A percentile compares a stretch with the other conserved stretches of the same genome.
phyloP scores from a whole-genome alignment of 768 basidiomycete genomes.

The Trametes cingulata region DNA sequence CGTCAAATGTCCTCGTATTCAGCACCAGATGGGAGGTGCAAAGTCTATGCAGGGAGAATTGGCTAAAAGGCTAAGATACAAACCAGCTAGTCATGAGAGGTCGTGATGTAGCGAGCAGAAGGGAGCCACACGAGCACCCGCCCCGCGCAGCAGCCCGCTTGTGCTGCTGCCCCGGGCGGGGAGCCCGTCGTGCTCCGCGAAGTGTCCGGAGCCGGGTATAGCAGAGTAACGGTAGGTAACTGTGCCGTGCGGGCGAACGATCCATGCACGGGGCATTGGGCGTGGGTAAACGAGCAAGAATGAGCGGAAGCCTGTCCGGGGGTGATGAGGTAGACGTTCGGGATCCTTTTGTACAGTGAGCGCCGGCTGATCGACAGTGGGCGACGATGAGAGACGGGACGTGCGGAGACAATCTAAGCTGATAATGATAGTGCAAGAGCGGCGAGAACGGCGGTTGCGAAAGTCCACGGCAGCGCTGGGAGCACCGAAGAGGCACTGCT shows the following conservation, averaged over 20 bases:
- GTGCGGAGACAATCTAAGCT: constrained; percentile 6
- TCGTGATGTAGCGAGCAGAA: constrained; percentile 11
- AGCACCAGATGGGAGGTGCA: not conserved
- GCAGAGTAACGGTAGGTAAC: constrained; percentile 16
- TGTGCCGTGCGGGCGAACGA: constrained; percentile 1
- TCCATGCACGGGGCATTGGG: not conserved
- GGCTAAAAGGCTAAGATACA: constrained; percentile 5
- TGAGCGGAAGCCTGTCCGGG: constrained; percentile 3
- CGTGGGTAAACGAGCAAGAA: not conserved
- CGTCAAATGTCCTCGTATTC: not conserved
- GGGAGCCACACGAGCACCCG: not conserved
- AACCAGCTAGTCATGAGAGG: constrained; percentile 13
- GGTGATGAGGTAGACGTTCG: not conserved
- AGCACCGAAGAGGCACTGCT: constrained; percentile 2
- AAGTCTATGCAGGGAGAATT: not conserved
- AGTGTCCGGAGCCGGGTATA: constrained; percentile 13
- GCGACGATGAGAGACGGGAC: not conserved
- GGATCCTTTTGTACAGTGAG: constrained; percentile 10
- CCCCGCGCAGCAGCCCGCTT: not conserved
- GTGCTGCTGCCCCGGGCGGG: not conserved
- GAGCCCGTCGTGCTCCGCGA: constrained; percentile 5
- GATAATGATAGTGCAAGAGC: constrained; percentile 20
- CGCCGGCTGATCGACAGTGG: constrained; percentile 11
- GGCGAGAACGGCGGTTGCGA: constrained; percentile 2
- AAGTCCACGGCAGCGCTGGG: not conserved